Evolutionary conservation across 2,329 filamentous ascomycete species (phyloP).

Genomic region (Furcasterigmium sp.): DNA sequence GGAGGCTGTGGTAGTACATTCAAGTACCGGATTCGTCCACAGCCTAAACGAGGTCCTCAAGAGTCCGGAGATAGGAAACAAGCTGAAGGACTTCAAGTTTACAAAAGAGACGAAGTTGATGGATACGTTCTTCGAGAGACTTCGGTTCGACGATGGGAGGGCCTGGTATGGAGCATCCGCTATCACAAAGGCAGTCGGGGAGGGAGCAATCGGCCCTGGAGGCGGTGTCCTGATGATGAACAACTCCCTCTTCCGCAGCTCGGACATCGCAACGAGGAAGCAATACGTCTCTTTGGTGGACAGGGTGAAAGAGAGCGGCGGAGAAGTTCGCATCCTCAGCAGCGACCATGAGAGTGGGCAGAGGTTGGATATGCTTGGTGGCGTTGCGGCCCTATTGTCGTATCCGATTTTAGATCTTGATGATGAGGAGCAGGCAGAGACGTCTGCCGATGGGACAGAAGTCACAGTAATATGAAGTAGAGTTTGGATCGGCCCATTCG

Average conservation of each 20-base stretch:
- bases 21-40: constrained; percentile 80
- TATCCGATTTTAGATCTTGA: constrained; percentile 82
- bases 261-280: constrained; percentile 70
- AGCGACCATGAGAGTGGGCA: constrained; percentile 92
- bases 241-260: constrained; percentile 79
- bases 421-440: constrained; percentile 45
- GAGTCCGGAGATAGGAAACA: constrained; percentile 69
- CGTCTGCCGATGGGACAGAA: constrained; percentile 1
- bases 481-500: no score
- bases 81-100: constrained; percentile 83
- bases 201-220: constrained; percentile 82
- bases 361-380: constrained; percentile 75
- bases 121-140: constrained; percentile 73
- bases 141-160: constrained; percentile 79
- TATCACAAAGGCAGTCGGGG: constrained; percentile 75
- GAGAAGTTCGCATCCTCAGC: constrained; percentile 83
- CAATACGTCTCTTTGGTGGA: constrained; percentile 84
- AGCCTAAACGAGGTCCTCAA: constrained; percentile 82
- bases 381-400: constrained; percentile 84
- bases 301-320: constrained; percentile 78
- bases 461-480: neutral
- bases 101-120: constrained; percentile 77
- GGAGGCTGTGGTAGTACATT: constrained; percentile 70
- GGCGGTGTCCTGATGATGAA: constrained; percentile 83
- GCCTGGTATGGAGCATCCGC: constrained; percentile 87